A percentile compares a stretch with the other conserved stretches of the same genome.
phyloP scores from a whole-genome alignment of 768 basidiomycete species.

The Lyophyllum shimeji region DNA sequence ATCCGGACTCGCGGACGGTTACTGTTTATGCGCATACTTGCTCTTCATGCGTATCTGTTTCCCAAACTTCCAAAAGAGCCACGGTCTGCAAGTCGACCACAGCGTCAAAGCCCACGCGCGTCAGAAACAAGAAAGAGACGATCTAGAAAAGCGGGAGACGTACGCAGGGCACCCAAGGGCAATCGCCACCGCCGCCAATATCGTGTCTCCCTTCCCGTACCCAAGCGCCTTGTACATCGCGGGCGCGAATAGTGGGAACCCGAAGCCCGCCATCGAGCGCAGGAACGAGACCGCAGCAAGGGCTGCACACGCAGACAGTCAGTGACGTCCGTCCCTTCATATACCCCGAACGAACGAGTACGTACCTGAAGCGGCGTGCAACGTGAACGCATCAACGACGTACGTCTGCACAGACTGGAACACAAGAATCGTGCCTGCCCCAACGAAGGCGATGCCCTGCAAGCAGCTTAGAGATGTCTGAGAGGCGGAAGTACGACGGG shows the following conservation, averaged over 20 bases:
- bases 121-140: neutral
- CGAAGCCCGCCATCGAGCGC: constrained; percentile 68
- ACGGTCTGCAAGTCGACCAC: constrained; percentile 23
- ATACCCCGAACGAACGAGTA: neutral
- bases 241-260: constrained; percentile 77
- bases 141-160: constrained; percentile 14
- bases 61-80: constrained; percentile 35
- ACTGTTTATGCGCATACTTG: constrained; percentile 30
- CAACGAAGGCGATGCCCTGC: constrained; percentile 58
- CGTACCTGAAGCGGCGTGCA: constrained; percentile 66
- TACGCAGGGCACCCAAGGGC: constrained; percentile 62
- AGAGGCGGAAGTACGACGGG: neutral
- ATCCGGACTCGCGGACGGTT: neutral
- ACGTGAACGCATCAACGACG: constrained; percentile 63
- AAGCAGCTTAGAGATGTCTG: neutral
- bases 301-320: constrained; percentile 32
- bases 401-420: constrained; percentile 70
- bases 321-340: neutral
- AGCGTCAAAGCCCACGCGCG: neutral
- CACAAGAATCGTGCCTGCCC: constrained; percentile 54
- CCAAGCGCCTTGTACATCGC: constrained; percentile 65
- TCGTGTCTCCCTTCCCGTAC: constrained; percentile 67
- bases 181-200: constrained; percentile 60
- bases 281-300: constrained; percentile 64
- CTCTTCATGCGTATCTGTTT: constrained; percentile 50